Evolutionary conservation across 805 yeast genomes (phyloP), one percentile per base, ranked within the genome.

Genomic region (Pichia nakasei): DNA sequence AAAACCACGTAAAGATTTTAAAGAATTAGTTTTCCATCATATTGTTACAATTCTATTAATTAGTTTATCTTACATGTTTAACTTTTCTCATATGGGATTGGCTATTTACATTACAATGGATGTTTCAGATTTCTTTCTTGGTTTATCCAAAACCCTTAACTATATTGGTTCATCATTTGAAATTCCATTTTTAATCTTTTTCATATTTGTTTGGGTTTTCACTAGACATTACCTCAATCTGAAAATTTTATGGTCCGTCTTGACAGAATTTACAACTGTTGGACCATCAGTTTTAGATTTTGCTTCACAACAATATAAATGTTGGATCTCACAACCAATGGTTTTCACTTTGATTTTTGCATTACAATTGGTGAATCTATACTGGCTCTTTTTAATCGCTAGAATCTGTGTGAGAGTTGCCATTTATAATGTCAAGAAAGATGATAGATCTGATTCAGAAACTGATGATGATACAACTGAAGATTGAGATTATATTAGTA

Each of bases 51-150:
- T 93, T 61, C 76, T 87, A 4, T 75, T 93, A 53, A 88, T 93
- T 55, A 82, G 83, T 77, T 70, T 76, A 43, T 85, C 96, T 11
- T 91, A 93, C 63, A 77, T 89, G 53, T 93, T 93, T 73, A 96
- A 93, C 64, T 93, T 88, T 70, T 86, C 96, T 15, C 86, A 94
- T 80, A 91, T 93, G 75, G 99, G 99, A 6, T 63, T 93, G 31
- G 85, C 83, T 17, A 76, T 93, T 42, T 93, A 86, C 62, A 75
- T 93, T 55, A 87, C 97, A 21, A 93, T 93, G 99, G 99, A 93
- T 64, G 73, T 88, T 33, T 84, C 95, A 17, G 99, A 93, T 68
- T 80, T 87, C 63, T 85, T 88, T 65, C 69, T 93, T 52, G 82
- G 96, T 7, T 54, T 70, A 4, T 85, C 97, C 24, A 93, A 93